These are phyloP conservation scores for Corymbia citriodora DNA, from an alignment of 441 rosid species.

Conservation along the genomic window DNA sequence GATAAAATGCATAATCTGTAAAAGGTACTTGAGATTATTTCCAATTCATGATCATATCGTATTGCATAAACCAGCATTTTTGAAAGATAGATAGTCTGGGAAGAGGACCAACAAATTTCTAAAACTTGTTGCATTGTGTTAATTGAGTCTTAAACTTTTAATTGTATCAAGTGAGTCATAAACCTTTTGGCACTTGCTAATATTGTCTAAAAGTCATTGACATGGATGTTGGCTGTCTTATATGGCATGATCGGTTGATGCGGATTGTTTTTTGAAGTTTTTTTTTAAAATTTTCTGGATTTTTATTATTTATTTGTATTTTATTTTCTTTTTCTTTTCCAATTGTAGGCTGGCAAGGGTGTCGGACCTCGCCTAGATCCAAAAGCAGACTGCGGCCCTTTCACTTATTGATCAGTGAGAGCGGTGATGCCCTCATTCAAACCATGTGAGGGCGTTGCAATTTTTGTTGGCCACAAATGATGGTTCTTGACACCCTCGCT, in stretches of 20 bases:
- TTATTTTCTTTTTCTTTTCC: background rate
- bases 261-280: too few relatives aligned
- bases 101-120: too few relatives aligned
- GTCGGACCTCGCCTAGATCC: background rate
- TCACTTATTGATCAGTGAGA: background rate
- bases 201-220: rapidly evolving
- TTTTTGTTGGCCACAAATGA: background rate
- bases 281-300: too few relatives aligned
- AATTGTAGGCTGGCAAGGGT: background rate
- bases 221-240: rapidly evolving
- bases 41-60: background rate
- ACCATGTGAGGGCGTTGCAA: background rate
- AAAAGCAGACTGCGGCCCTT: background rate
- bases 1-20: background rate
- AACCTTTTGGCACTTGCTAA: background rate
- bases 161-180: background rate
- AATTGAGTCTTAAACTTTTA: too few relatives aligned
- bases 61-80: background rate
- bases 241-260: rapidly evolving
- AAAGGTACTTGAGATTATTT: background rate
- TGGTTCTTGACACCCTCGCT: background rate
- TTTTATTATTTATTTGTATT: too few relatives aligned
- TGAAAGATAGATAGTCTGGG: too few relatives aligned
- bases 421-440: background rate
- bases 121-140: rapidly evolving